Percentiles rank a stretch among this genome's conserved stretches.
These are phyloP conservation scores for Nakazawaea laoshanensis DNA, from an alignment of 805 yeast species.

Conservation along the genomic window DNA sequence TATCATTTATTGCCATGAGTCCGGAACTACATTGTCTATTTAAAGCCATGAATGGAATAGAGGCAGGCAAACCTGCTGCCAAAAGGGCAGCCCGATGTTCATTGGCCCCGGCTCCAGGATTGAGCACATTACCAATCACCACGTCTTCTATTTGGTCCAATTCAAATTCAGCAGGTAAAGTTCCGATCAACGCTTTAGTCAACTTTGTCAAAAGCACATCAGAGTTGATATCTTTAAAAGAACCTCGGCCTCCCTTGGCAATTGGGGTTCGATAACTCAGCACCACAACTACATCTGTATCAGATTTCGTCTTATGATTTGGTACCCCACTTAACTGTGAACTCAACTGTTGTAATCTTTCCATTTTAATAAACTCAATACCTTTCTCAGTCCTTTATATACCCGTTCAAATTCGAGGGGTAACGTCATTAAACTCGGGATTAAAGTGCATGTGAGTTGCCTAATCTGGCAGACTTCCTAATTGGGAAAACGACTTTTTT, in stretches of 20 bases:
- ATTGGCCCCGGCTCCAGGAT: slow-evolving; percentile 89
- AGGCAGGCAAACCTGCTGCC: slow-evolving; percentile 84
- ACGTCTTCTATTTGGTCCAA: slow-evolving; percentile 65
- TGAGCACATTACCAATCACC: slow-evolving; percentile 85
- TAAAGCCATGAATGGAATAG: slow-evolving; percentile 71
- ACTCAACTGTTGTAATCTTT: slow-evolving; percentile 26
- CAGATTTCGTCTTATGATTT: slow-evolving; percentile 43
- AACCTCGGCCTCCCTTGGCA: slow-evolving; percentile 81
- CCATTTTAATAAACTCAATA: too few species aligned
- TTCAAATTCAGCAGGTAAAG: slow-evolving; percentile 43
- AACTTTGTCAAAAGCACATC: slow-evolving; percentile 70
- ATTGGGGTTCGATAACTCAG: slow-evolving; percentile 88
- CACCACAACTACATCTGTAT: slow-evolving; percentile 87
- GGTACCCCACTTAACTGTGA: slow-evolving; percentile 20
- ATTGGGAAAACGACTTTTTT: too few species aligned
- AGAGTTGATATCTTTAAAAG: slow-evolving; percentile 72
- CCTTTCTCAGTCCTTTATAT: too few species aligned
- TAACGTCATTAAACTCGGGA: too few species aligned
- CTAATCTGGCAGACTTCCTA: too few species aligned
- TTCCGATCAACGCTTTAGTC: slow-evolving; percentile 47
- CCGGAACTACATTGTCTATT: slow-evolving; percentile 97
- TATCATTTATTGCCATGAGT: slow-evolving; percentile 79
- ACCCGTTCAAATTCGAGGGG: too few species aligned
- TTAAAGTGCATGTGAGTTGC: too few species aligned
- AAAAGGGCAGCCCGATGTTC: slow-evolving; percentile 90